Conservation (phyloP, 139 green algal genomes). For the Nannochloris sp. region DNA sequence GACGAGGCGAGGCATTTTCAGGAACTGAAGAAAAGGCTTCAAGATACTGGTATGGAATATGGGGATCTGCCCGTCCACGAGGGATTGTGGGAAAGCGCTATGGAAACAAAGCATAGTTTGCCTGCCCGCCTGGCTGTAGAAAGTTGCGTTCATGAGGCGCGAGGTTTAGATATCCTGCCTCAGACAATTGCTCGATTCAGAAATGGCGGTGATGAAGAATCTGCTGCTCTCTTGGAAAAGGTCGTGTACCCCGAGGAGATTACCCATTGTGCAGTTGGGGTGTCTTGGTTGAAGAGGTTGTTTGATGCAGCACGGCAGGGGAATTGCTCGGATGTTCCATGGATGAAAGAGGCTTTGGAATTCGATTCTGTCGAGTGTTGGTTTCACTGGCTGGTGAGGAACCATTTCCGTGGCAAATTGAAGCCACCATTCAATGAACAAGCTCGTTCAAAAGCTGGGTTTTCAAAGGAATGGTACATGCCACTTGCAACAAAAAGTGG, state of each 20-base stretch:
- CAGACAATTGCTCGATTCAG: slow-evolving; percentile 76
- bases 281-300: slow-evolving; percentile 71
- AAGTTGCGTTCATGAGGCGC: slow-evolving; percentile 81
- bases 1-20: slow-evolving; percentile 82
- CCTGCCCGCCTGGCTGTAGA: slow-evolving; percentile 76
- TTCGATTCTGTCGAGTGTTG: slow-evolving; percentile 44
- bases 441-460: slow-evolving; percentile 56
- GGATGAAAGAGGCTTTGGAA: slow-evolving; percentile 36
- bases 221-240: slow-evolving; percentile 56
- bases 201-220: slow-evolving; percentile 40
- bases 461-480: slow-evolving; percentile 61
- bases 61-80: slow-evolving; percentile 66
- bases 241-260: slow-evolving; percentile 85
- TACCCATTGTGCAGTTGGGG: slow-evolving; percentile 76
- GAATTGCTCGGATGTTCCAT: slow-evolving; percentile 5
- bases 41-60: slow-evolving; percentile 4
- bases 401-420: slow-evolving; percentile 61
- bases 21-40: slow-evolving; percentile 40
- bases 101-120: slow-evolving; percentile 37
- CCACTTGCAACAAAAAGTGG: slow-evolving; percentile 12
- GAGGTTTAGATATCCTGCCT: slow-evolving; percentile 81
- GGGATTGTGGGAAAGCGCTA: slow-evolving; percentile 78
- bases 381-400: slow-evolving; percentile 64
- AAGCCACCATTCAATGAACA: slow-evolving; percentile 85
- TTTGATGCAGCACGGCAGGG: slow-evolving; percentile 22